Conservation (phyloP, 495 filamentous ascomycete species). For the Penicillium pulvis region DNA sequence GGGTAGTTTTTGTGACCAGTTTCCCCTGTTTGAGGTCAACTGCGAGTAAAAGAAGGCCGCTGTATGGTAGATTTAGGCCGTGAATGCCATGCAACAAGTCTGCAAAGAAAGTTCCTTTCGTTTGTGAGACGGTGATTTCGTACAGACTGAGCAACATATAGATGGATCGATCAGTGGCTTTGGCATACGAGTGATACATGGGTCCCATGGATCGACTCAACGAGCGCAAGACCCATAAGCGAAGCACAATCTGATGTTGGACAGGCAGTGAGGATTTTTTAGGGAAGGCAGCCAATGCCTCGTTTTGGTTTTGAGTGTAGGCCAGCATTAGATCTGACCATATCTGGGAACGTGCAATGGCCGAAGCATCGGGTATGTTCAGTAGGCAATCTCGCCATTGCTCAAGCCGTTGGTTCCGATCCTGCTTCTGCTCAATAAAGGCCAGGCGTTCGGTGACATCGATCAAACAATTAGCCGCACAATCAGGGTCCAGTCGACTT, state of each 20-base stretch:
- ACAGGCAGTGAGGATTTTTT: not conserved
- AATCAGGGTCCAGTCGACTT: constrained; percentile 26
- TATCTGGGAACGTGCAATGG: constrained; percentile 24
- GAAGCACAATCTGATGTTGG: constrained; percentile 35
- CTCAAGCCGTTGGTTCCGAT: constrained; percentile 24
- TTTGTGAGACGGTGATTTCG: constrained; percentile 14
- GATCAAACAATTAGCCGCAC: constrained; percentile 32
- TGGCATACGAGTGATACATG: constrained; percentile 22
- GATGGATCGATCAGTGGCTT: constrained; percentile 28
- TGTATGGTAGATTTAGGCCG: constrained; percentile 36
- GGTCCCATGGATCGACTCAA: constrained; percentile 29
- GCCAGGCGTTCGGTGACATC: constrained; percentile 37
- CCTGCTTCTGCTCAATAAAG: constrained; percentile 13
- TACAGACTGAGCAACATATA: constrained; percentile 37
- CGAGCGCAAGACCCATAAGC: constrained; percentile 41
- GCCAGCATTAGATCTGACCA: constrained; percentile 31
- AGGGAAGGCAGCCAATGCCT: not conserved
- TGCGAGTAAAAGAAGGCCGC: constrained; percentile 32
- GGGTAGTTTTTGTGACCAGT: constrained; percentile 24
- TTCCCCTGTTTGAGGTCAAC: constrained; percentile 31
- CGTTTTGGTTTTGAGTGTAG: not conserved
- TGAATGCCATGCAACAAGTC: constrained; percentile 35
- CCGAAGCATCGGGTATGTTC: constrained; percentile 20
- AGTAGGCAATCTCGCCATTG: constrained; percentile 38
- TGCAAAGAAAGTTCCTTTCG: constrained; percentile 28